These are phyloP conservation scores for Boletus reticuloceps DNA, from an alignment of 768 basidiomycete genomes.

Conservation along the genomic window DNA sequence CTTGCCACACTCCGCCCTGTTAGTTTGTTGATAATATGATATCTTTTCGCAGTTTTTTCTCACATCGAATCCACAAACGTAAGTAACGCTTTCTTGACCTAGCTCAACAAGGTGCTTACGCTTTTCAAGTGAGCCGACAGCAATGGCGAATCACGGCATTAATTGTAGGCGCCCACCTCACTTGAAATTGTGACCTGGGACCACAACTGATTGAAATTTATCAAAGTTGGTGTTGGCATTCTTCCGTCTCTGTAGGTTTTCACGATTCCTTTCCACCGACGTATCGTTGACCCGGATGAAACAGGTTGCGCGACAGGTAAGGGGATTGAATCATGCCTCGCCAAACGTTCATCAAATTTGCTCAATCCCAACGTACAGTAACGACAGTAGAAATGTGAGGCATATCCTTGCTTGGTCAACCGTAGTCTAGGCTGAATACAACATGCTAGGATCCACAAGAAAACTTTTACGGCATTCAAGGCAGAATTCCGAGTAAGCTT, in stretches of 20 bases:
- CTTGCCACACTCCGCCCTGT: not conserved
- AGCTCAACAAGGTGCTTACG: not conserved
- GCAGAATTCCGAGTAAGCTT: slow-evolving; percentile 19
- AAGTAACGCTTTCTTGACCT: not conserved
- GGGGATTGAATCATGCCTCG: not conserved
- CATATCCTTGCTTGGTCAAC: not conserved
- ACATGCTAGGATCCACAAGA: slow-evolving; percentile 23
- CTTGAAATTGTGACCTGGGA: not conserved
- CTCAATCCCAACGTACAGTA: slow-evolving; percentile 18
- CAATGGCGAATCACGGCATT: slow-evolving; percentile 32
- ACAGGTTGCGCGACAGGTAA: slow-evolving; percentile 37
- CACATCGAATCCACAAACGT: slow-evolving; percentile 15
- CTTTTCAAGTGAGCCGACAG: slow-evolving; percentile 23
- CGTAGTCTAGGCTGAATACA: not conserved
- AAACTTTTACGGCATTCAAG: slow-evolving; percentile 25
- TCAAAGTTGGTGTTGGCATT: slow-evolving; percentile 28
- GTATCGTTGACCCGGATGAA: not conserved
- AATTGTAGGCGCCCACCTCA: slow-evolving; percentile 29
- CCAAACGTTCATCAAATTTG: slow-evolving; percentile 11
- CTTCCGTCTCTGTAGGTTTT: slow-evolving; percentile 31
- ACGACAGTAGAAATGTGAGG: slow-evolving; percentile 32
- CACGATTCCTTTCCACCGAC: not conserved
- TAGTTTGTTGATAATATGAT: not conserved
- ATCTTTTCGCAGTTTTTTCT: slow-evolving; percentile 1
- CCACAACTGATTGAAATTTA: not conserved